Base-by-base conservation (phyloP, 495 filamentous ascomycete species). In the Neurospora sp. region DNA sequence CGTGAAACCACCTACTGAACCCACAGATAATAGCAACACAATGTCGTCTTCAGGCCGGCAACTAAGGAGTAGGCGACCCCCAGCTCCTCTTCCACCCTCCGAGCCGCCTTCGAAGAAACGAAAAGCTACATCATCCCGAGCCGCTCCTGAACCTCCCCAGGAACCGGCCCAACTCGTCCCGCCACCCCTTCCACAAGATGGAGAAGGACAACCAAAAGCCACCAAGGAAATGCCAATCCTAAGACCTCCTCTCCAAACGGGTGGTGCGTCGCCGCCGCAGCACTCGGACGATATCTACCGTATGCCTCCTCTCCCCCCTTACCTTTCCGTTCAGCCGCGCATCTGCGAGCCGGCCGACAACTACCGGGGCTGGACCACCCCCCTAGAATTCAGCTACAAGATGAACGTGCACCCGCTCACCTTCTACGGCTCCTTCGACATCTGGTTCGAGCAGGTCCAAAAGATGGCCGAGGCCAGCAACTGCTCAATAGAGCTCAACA, bases 391-490 rank as follows among this genome's bases (percentile, higher is more conserved):
- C 70, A 68, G 53, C 66, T 76, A 40, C 22, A 46, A 61, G 48
- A 76, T 74, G 75, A 66, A 59, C 27, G 18, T 70, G n/a, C 40
- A 74, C 27, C 37, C 40, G n/a, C 73, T 76, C 42, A 74, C 70
- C 31, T 68, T 46, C 22, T 38, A 53, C 66, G 40, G 44, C 46
- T 71, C 73, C 14, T 31, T 76, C 35, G 41, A 74, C 14, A 40
- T 74, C 37, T 76, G 75, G 75, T 48, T 53, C 22, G 53, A 71
- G 11, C 73, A 76, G 38, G 69, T 76, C 20, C 74, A 78, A 0
- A 71, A 74, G 3, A 74, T 79, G 14, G 77, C 76, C 12, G 59
- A 70, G 16, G 73, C 74, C 18, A 69, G 72, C 37, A 70, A 72
- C 38, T 77, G 76, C 68, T 46, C 73, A 9, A 44, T 70, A 18